A percentile compares a stretch with the other conserved stretches of the same genome.
Evolutionary conservation across 352 stramenopile genomes (phyloP).

Genomic region (Globisporangium parvum): DNA sequence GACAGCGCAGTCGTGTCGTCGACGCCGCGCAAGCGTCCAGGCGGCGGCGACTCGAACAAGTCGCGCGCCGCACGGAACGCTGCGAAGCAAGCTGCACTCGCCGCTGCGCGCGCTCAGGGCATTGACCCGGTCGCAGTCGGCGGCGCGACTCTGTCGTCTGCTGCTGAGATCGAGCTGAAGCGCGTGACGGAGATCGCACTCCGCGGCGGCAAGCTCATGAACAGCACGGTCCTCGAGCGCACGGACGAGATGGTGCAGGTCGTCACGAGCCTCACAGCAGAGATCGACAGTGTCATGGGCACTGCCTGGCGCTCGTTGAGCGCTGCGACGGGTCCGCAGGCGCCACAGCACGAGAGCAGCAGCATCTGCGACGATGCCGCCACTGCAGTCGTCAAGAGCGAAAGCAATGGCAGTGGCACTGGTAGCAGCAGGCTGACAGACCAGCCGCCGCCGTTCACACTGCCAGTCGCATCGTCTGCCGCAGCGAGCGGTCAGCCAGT

Average conservation of each 20-base stretch:
- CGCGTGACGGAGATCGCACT: constrained; percentile 70
- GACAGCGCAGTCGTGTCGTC: constrained; percentile 10
- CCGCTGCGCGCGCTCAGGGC: neutral
- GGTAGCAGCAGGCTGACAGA: neutral
- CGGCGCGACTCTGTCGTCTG: constrained; percentile 3
- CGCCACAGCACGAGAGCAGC: neutral
- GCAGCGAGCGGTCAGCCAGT: constrained; percentile 6
- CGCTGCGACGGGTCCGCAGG: neutral
- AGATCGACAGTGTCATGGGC: constrained; percentile 43
- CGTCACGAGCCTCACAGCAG: constrained; percentile 36
- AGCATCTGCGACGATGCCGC: neutral
- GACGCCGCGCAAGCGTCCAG: constrained; percentile 29
- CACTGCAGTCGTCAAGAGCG: neutral
- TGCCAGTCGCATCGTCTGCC: constrained; percentile 23
- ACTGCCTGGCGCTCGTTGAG: constrained; percentile 12
- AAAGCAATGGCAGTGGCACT: neutral
- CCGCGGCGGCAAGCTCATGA: constrained; percentile 64
- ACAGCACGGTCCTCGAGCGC: constrained; percentile 64
- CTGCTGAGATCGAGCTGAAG: constrained; percentile 40
- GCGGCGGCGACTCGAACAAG: constrained; percentile 27
- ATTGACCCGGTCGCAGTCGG: constrained; percentile 6
- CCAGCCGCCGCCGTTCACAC: constrained; percentile 32
- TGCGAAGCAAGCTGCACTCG: constrained; percentile 12
- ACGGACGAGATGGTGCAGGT: constrained; percentile 73
- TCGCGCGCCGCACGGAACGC: constrained; percentile 11